phyloP scores from a whole-genome alignment of 2,329 filamentous ascomycete species.

The Fusarium liriodendri region DNA sequence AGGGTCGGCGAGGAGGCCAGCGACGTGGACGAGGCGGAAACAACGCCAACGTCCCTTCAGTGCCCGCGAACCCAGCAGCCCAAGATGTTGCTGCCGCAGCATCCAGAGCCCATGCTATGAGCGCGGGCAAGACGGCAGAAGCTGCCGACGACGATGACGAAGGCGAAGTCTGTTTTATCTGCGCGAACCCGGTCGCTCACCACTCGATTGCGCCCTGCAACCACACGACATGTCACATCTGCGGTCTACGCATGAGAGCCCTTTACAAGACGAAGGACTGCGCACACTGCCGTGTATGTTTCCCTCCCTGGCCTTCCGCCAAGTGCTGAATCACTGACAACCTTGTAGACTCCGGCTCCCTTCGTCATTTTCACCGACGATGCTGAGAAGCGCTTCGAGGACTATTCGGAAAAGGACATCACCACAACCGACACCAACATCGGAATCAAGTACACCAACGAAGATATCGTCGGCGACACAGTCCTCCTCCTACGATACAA shows the following conservation, averaged over 20 bases:
- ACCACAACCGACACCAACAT: constrained; percentile 84
- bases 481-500: constrained; percentile 91
- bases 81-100: constrained; percentile 47
- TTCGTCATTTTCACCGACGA: constrained; percentile 96
- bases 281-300: constrained; percentile 87
- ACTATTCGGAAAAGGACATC: constrained; percentile 81
- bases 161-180: constrained; percentile 95
- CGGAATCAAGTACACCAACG: constrained; percentile 90
- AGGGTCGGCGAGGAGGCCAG: constrained; percentile 51
- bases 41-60: constrained; percentile 24
- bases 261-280: constrained; percentile 97
- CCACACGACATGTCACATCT: constrained; percentile 97
- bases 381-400: constrained; percentile 82
- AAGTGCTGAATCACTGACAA: constrained; percentile 31
- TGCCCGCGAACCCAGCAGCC: constrained; percentile 45
- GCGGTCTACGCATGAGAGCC: constrained; percentile 88
- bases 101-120: constrained; percentile 52
- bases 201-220: constrained; percentile 93
- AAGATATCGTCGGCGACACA: constrained; percentile 92
- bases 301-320: background rate
- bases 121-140: constrained; percentile 37
- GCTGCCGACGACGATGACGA: constrained; percentile 65
- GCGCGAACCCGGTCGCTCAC: constrained; percentile 89
- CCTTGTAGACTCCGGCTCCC: constrained; percentile 70
- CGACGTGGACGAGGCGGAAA: constrained; percentile 46